phyloP scores from a whole-genome alignment of 805 yeast genomes.

The Spathaspora boniae region DNA sequence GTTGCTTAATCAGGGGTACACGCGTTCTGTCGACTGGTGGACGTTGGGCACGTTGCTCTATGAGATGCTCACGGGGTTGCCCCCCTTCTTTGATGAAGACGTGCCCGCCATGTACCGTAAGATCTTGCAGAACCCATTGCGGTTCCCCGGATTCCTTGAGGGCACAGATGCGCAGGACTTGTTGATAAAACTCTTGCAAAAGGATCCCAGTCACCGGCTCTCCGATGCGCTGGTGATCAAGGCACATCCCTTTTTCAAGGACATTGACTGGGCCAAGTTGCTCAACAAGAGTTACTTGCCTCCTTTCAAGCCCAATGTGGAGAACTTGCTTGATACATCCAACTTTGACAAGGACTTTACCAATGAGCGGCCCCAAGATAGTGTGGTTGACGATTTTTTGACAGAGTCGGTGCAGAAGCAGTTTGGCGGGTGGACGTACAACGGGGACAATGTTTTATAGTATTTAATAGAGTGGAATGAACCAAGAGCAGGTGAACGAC shows the following conservation, averaged over 20 bases:
- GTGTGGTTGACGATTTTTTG: slow-evolving; percentile 88
- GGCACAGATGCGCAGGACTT: slow-evolving; percentile 84
- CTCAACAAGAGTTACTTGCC: slow-evolving; percentile 87
- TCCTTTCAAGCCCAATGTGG: slow-evolving; percentile 91
- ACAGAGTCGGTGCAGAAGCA: slow-evolving; percentile 96
- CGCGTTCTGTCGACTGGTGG: slow-evolving; percentile 98
- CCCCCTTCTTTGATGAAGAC: slow-evolving; percentile 96
- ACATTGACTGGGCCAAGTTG: slow-evolving; percentile 85
- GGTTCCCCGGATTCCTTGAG: slow-evolving; percentile 79
- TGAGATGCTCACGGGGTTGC: slow-evolving; percentile 95
- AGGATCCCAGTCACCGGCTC: slow-evolving; percentile 80
- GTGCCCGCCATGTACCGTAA: slow-evolving; percentile 91
- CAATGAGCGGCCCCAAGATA: slow-evolving; percentile 87
- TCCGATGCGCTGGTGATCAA: slow-evolving; percentile 84
- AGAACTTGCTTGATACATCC: slow-evolving; percentile 81
- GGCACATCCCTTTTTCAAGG: slow-evolving; percentile 78
- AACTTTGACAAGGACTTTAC: slow-evolving; percentile 94
- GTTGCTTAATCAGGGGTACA: slow-evolving; percentile 86
- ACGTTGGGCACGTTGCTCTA: slow-evolving; percentile 89
- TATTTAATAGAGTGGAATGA: not conserved
- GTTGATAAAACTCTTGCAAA: slow-evolving; percentile 66
- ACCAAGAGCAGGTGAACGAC: not conserved
- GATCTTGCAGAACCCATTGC: slow-evolving; percentile 82
- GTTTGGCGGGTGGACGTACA: slow-evolving; percentile 98
- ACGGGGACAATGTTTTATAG: slow-evolving; percentile 48